Base-by-base conservation (phyloP, 139 green algal species). In the Chlamydomonas sphaeroides region DNA sequence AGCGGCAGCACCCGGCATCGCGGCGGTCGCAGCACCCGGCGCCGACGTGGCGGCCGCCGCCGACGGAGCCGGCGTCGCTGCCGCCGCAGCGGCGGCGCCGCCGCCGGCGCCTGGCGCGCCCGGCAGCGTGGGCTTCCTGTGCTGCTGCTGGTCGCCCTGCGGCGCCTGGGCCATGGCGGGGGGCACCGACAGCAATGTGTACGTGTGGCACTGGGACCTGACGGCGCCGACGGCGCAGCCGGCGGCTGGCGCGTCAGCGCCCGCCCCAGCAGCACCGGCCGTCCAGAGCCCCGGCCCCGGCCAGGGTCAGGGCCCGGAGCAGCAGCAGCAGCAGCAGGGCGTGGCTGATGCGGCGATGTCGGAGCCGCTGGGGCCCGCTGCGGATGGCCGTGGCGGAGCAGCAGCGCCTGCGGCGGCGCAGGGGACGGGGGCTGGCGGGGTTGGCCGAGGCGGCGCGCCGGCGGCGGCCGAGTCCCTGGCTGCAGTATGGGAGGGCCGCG, bases 181-280 rank as follows among this genome's bases (percentile, higher is more conserved):
- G 25, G 80, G 82, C 56, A 87, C 86, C 57, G 90, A 95, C 84
- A 92, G 88, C 79, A 78, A 66, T 63, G 62, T 80, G 17, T 96
- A 94, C 66, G 49, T 96, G 1, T 97, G 94, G 94, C 74, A 83
- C 49, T 96, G 93, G 92, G 77, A 84, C 36, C 48, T 75, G 18
- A 6, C 30, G 15, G 5, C 65, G 15, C 32, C 15, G 62, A 15
- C 63, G 33, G 33, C 26, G 33, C 18, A n/a, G 33, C 32, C 28
- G 57, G 57, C 28, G 45, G 45, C n/a, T n/a, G n/a, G n/a, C n/a
- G n/a, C 45, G 45, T 14, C 14, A 14, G 45, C 45, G 45, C 45
- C 45, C 45, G 45, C 45, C 45, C 45, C 45, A 53, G 45, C 45
- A 21, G 45, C n/a, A 53, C 45, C 11, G 11, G 45, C 14, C 45